Base-by-base conservation (phyloP, 2,329 filamentous ascomycete genomes). In the Dothideomycetidae sp. region DNA sequence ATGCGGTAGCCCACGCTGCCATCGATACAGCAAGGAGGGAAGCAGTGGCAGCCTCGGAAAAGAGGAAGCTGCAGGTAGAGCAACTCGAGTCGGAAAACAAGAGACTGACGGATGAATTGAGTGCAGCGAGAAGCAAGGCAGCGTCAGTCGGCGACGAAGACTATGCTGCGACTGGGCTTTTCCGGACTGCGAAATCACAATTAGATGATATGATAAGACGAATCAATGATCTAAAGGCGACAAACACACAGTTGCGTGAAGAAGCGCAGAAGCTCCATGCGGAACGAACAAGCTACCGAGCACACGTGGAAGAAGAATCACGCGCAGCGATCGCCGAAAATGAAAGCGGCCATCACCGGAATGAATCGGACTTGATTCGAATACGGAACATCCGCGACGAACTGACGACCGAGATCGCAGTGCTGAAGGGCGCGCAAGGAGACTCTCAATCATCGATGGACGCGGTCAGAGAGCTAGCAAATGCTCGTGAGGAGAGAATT, bases 161-260 rank as follows among this genome's bases (percentile, higher is more conserved):
- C 50, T 96, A 92, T 53, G 78, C 85, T 29, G 77, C 84, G 40
- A 93, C 85, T 3, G 85, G 94, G 50, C 70, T 93, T 3, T 98
- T 93, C 69, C 96, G 93, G 60, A 75, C 81, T 44, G 71, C 94
- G 52, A 92, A 86, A 60, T 72, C 71, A 15, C 84, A 94, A 50
- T 82, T 92, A 50, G 90, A 96, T 52, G 88, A 96, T 49, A 73
- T 93, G 5, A 84, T 94, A 48, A 88, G 83, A 56, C 78, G 84
- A 26, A 77, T 93, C 51, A 98, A 98, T 56, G 78, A 88, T 49
- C 62, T 96, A 10, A 88, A 96, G 58, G 84, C 84, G 3, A 81
- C 78, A 10, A 94, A 94, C 56, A 77, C 80, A 42, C 78, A 85
- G 47, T 59, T 96, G 18, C 75, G 80, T 23, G 81, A 93, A 55